Conservation (phyloP, 2,329 filamentous ascomycete genomes). For the Laburnicola sp. region DNA sequence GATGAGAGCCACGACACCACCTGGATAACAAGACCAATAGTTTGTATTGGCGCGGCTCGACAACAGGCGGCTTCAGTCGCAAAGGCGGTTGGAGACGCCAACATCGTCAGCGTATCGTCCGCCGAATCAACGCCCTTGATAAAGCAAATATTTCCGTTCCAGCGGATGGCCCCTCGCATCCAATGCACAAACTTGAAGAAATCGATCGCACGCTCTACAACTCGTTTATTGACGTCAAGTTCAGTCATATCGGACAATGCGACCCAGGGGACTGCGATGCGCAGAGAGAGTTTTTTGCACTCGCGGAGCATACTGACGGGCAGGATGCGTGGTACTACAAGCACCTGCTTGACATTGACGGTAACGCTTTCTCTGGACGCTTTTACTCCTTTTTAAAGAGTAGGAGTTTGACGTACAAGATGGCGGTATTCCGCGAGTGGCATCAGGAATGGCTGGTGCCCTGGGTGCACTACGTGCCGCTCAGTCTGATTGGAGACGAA, state of each 20-base stretch:
- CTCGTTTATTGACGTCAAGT: slow-evolving; percentile 79
- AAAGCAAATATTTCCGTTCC: slow-evolving; percentile 60
- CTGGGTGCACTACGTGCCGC: slow-evolving; percentile 90
- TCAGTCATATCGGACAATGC: slow-evolving; percentile 90
- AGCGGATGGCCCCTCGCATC: slow-evolving; percentile 36
- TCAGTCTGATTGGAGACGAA: slow-evolving; percentile 81
- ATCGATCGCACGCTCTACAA: slow-evolving; percentile 68
- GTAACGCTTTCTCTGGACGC: slow-evolving; percentile 91
- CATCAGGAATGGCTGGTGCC: slow-evolving; percentile 89
- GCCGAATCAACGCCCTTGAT: slow-evolving; percentile 69
- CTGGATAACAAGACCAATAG: slow-evolving; percentile 74
- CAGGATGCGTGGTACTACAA: slow-evolving; percentile 85
- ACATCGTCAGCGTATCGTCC: slow-evolving; percentile 85
- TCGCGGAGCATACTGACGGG: slow-evolving; percentile 71
- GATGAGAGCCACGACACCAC: slow-evolving; percentile 67
- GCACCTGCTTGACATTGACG: slow-evolving; percentile 90
- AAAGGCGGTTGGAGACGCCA: slow-evolving; percentile 92
- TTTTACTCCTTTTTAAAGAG: slow-evolving; percentile 90
- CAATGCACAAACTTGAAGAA: slow-evolving; percentile 65
- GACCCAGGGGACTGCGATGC: slow-evolving; percentile 86
- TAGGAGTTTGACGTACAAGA: slow-evolving; percentile 83
- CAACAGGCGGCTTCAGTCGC: slow-evolving; percentile 89
- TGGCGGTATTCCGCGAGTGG: slow-evolving; percentile 92
- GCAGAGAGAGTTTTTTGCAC: slow-evolving; percentile 78
- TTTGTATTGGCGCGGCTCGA: slow-evolving; percentile 95